Base-by-base conservation (phyloP, 139 green algal species). In the Micractinium conductrix region DNA sequence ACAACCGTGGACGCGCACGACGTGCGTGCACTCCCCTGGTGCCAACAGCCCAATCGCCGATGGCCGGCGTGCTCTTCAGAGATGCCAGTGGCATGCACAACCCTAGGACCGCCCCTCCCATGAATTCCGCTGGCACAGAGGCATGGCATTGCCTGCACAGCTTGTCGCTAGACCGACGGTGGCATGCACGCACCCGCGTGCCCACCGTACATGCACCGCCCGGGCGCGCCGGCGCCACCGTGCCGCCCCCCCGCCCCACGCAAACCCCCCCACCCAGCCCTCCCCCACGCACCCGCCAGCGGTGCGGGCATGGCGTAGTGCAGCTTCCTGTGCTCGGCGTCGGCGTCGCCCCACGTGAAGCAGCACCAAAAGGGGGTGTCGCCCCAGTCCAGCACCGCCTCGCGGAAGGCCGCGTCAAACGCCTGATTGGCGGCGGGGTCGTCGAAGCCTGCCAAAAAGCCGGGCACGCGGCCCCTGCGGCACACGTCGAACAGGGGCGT, bases 291-390 rank as follows among this genome's bases (percentile, higher is more conserved):
- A 80, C 74, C 74, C 17, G 26, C n/a, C 22, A 80, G 50, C 33
- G 48, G 74, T 16, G 40, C n/a, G 6, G 74, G 45, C n/a, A 45
- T 35, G 0, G 74, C 30, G 12, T 80, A 80, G 48, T 33, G 14
- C 33, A 80, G 50, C 8, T 28, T 24, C 8, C 65, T 33, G 33
- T 73, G 65, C 33, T 45, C 14, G 14, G 21, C 30, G 26, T 73
- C 65, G 2, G 35, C 65, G 65, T 73, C 65, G 10, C 35, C 33
- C 65, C 65, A 73, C 1, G 65, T 73, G 65, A 42, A 73, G 33
- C 65, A 73, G 65, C 74, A 80, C 74, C 74, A 80, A n/a, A 44
- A 73, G 33, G 65, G 65, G 65, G 33, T 73, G n/a, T 44, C 24
- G 24, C 45, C 28, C 21, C 42, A 45, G 38, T 80, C 74, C 45